phyloP scores from a whole-genome alignment of 2,329 filamentous ascomycete species.

The Monosporascus sp. region DNA sequence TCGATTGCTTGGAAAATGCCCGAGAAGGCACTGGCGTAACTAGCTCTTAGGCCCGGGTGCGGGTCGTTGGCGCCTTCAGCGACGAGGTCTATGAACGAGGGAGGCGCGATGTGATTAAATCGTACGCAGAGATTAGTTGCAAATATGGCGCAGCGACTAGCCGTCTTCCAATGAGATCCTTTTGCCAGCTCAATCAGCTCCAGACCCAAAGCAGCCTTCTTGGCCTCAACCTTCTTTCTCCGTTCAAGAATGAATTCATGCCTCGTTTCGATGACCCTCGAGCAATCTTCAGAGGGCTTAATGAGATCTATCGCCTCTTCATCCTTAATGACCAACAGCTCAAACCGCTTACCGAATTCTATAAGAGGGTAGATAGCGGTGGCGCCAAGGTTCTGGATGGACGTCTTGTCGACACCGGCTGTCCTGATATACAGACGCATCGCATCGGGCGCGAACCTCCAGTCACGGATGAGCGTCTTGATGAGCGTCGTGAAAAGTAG shows the following conservation, averaged over 20 bases:
- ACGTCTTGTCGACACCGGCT: constrained; percentile 85
- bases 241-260: constrained; percentile 71
- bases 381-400: constrained; percentile 82
- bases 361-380: constrained; percentile 80
- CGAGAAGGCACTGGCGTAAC: constrained; percentile 75
- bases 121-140: constrained; percentile 85
- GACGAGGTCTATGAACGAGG: constrained; percentile 77
- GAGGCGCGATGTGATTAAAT: constrained; percentile 81
- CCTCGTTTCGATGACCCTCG: constrained; percentile 57
- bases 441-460: constrained; percentile 88
- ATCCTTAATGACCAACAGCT: constrained; percentile 80
- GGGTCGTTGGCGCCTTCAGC: constrained; percentile 80
- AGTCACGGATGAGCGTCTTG: constrained; percentile 84
- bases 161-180: constrained; percentile 93
- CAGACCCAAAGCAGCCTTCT: constrained; percentile 73
- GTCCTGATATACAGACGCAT: constrained; percentile 88
- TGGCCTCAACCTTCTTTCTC: constrained; percentile 70
- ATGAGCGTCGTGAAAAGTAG: constrained; percentile 82
- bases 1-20: constrained; percentile 79
- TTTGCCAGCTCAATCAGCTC: constrained; percentile 75
- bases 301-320: constrained; percentile 65
- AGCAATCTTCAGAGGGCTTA: constrained; percentile 61
- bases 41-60: constrained; percentile 76
- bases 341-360: constrained; percentile 85
- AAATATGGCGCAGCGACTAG: constrained; percentile 82